A percentile compares a stretch with the other conserved stretches of the same genome.
These are phyloP conservation scores for Fusarium hostae DNA, from an alignment of 2,329 filamentous ascomycete genomes.

Conservation along the genomic window DNA sequence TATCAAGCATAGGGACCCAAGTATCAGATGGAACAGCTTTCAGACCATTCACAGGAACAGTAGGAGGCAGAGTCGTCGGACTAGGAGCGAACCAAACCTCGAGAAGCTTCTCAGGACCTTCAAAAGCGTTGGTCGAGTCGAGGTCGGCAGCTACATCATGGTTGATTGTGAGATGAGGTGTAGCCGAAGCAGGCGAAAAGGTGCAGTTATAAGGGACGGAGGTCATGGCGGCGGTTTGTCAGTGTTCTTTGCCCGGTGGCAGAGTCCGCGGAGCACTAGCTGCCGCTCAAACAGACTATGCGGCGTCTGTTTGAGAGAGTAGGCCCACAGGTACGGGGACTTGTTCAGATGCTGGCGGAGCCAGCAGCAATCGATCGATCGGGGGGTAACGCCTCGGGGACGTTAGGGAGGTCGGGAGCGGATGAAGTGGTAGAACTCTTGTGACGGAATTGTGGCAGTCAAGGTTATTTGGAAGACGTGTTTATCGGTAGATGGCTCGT, in stretches of 20 bases:
- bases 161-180: slow-evolving; percentile 95
- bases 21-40: slow-evolving; percentile 85
- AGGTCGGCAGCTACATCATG: slow-evolving; percentile 92
- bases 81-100: slow-evolving; percentile 98
- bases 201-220: slow-evolving; percentile 70
- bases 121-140: slow-evolving; percentile 95
- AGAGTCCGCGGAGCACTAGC: slow-evolving; percentile 91
- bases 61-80: slow-evolving; percentile 75
- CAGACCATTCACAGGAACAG: slow-evolving; percentile 78
- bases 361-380: slow-evolving; percentile 76
- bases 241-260: slow-evolving; percentile 50
- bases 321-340: slow-evolving; percentile 84
- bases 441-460: slow-evolving; percentile 88
- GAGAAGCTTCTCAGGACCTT: slow-evolving; percentile 97
- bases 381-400: slow-evolving; percentile 72
- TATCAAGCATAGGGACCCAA: slow-evolving; percentile 97
- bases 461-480: slow-evolving; percentile 44
- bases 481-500: slow-evolving; percentile 41
- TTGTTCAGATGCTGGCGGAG: slow-evolving; percentile 80
- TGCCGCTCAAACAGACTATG: slow-evolving; percentile 97
- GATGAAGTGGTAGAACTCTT: slow-evolving; percentile 83
- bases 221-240: not conserved
- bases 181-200: slow-evolving; percentile 83
- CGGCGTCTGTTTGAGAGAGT: slow-evolving; percentile 95
- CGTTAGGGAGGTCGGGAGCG: slow-evolving; percentile 93